Evolutionary conservation across 495 filamentous ascomycete genomes (phyloP), one percentile per base, ranked within the genome.

Genomic region (Talaromyces wortmannii): DNA sequence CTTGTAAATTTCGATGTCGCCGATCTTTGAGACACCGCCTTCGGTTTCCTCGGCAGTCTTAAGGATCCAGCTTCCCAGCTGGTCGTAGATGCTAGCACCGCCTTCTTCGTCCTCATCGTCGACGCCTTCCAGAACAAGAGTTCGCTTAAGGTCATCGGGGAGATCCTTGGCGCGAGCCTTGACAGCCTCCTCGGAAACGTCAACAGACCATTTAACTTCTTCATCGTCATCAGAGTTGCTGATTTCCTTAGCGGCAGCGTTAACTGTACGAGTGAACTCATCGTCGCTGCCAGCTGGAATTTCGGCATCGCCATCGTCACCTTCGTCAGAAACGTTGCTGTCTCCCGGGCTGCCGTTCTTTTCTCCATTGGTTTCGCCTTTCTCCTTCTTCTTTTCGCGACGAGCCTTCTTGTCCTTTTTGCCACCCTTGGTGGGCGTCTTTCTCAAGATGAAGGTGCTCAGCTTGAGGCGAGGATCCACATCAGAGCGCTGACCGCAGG

Each of bases 401-500:
- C 86, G 86, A 59, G 85, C 84, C 66, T 92, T 95, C 69, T 94
- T 89, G 77, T 97, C 92, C 78, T 96, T 95, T 76, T 95, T 96
- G 70, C 94, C 91, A 68, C 88, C 87, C 78, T 94, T 95, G 69
- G 78, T 78, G 58, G 91, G 87, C 64, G 87, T 83, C 72, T 94
- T 95, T 77, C 96, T 96, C 66, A 97, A 78, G 66, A 98, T 97
- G 81, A 96, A 98, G 53, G 88, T 89, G 79, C 88, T 92, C 57
- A 98, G 87, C 78, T 97, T 98, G 64, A 95, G 85, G 66, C 91
- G 92, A 57, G 88, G 79, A 66, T 97, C 92, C 49, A 95, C 92
- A 52, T 92, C 83, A 52, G 87, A 85, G 63, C 88, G 91, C 71
- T 96, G 88, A 65, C 94, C 94, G 66, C 94, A 98, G 55, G 94